These are phyloP conservation scores for Grammothele lineata DNA, from an alignment of 768 basidiomycete species.

Conservation along the genomic window DNA sequence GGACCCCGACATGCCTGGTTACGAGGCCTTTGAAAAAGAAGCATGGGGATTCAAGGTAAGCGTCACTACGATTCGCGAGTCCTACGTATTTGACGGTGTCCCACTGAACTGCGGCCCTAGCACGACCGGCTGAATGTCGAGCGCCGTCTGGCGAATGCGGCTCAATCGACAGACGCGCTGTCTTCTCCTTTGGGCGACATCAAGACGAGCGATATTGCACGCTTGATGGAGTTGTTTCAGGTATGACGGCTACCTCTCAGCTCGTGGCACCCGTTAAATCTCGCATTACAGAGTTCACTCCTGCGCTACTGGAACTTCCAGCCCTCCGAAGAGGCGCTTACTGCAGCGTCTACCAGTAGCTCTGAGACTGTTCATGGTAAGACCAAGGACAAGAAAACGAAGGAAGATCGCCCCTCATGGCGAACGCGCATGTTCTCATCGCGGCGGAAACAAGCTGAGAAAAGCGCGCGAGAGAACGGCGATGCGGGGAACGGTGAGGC, in stretches of 20 bases:
- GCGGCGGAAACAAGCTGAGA: constrained; percentile 10
- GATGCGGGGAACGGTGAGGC: constrained; percentile 14
- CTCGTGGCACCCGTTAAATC: not conserved
- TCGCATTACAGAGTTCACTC: constrained; percentile 50
- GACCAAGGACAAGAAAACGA: no score
- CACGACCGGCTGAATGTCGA: constrained; percentile 76
- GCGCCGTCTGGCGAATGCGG: constrained; percentile 48
- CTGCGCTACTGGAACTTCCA: constrained; percentile 72
- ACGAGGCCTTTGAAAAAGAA: constrained; percentile 70
- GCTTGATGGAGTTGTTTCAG: constrained; percentile 84
- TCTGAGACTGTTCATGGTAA: no score
- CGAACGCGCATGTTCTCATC: constrained; percentile 17
- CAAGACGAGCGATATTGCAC: constrained; percentile 74
- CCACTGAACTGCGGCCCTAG: constrained; percentile 31
- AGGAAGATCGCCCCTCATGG: constrained; percentile 15
- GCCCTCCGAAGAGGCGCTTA: constrained; percentile 24
- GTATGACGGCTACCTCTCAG: no score
- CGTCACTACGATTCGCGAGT: not conserved
- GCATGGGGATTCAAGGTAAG: constrained; percentile 77
- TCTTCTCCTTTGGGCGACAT: constrained; percentile 33
- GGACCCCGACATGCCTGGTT: constrained; percentile 43
- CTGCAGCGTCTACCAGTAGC: no score
- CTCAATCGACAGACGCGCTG: constrained; percentile 27
- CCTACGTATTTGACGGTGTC: not conserved
- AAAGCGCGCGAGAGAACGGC: constrained; percentile 8